phyloP scores from a whole-genome alignment of 2,329 filamentous ascomycete genomes.

The Fusarium transvaalense region DNA sequence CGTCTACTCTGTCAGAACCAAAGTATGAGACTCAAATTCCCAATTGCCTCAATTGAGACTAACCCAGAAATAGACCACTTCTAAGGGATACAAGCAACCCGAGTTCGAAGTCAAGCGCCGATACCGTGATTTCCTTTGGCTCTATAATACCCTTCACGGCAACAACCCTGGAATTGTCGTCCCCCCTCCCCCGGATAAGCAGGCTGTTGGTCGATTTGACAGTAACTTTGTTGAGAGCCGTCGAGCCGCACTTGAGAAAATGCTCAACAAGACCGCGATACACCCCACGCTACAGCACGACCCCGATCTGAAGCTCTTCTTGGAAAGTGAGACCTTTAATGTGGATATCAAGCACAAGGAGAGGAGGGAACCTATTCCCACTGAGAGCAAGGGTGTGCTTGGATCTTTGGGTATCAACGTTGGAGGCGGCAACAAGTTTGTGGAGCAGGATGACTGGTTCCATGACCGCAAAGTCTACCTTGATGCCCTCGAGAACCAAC shows the following conservation, averaged over 20 bases:
- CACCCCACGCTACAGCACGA: constrained; percentile 95
- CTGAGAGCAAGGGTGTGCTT: constrained; percentile 93
- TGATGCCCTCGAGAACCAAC: constrained; percentile 90
- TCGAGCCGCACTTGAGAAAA: constrained; percentile 91
- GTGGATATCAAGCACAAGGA: constrained; percentile 98
- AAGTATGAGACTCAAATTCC: constrained; percentile 64
- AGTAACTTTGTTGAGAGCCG: constrained; percentile 95
- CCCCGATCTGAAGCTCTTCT: constrained; percentile 91
- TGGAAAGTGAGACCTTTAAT: constrained; percentile 96
- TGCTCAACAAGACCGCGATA: constrained; percentile 94
- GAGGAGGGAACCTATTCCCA: constrained; percentile 84
- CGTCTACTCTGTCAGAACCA: constrained; percentile 95
- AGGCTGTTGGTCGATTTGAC: constrained; percentile 95
- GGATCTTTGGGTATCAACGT: constrained; percentile 85
- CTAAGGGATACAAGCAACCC: constrained; percentile 92
- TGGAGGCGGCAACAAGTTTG: constrained; percentile 85
- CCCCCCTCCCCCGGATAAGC: constrained; percentile 96
- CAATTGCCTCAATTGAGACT: neutral
- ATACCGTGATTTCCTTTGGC: constrained; percentile 97
- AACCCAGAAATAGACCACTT: constrained; percentile 76
- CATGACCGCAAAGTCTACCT: constrained; percentile 96
- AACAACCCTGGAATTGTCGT: constrained; percentile 97
- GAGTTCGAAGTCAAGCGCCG: constrained; percentile 94
- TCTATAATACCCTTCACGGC: constrained; percentile 92
- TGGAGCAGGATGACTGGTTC: constrained; percentile 99